Conservation (phyloP, 148 eudicot species). For the Spergularia marina region DNA sequence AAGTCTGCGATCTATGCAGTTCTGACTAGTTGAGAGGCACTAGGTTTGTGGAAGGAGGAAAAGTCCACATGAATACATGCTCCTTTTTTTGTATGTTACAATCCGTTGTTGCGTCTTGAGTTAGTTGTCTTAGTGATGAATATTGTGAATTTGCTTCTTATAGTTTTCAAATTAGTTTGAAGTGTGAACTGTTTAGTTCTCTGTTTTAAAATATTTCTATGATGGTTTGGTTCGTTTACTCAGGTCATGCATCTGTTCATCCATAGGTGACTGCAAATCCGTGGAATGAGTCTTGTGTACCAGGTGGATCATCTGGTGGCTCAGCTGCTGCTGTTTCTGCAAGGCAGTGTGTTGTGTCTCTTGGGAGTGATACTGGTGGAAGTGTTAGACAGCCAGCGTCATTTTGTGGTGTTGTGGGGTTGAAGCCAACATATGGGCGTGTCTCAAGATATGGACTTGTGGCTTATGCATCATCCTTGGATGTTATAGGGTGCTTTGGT, state of each 20-base stretch:
- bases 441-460: conserved; percentile 97
- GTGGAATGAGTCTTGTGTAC: conserved; percentile 93
- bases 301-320: conserved; percentile 99
- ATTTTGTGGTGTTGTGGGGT: conserved; percentile 96
- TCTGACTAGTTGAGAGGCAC: neutral
- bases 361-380: conserved; percentile 99
- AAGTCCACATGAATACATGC: neutral
- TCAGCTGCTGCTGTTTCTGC: conserved; percentile 99
- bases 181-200: neutral
- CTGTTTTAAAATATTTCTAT: conserved; percentile 28
- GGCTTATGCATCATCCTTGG: conserved; percentile 97
- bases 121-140: neutral
- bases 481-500: conserved; percentile 96
- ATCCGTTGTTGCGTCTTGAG: neutral
- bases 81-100: neutral
- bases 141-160: neutral
- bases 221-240: conserved; percentile 64
- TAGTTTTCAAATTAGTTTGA: neutral
- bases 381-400: conserved; percentile 99
- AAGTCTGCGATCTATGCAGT: neutral
- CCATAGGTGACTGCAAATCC: conserved; percentile 97
- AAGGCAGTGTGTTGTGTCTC: conserved; percentile 88
- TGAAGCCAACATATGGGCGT: conserved; percentile 98
- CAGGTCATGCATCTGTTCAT: conserved; percentile 69
- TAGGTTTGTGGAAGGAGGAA: neutral